Evolutionary conservation across 306 rosid species (phyloP).

Genomic region (Sicyos edulis): DNA sequence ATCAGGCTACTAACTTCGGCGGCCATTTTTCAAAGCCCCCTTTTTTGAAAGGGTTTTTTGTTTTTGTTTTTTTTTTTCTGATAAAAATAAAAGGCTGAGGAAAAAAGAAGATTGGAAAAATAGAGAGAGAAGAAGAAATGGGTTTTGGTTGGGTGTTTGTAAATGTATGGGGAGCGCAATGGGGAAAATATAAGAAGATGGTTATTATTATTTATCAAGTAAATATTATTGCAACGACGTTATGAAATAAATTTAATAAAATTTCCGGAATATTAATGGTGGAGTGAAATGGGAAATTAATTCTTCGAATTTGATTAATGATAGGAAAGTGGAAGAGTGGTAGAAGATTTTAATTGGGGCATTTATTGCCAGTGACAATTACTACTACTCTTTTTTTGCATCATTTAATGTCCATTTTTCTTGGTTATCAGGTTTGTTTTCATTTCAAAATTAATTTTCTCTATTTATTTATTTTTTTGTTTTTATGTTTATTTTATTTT

Average conservation of each 20-base stretch:
- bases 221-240: too few species aligned
- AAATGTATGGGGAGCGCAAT: too few species aligned
- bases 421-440: not conserved
- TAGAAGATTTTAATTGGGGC: slow-evolving; percentile 4
- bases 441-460: too few species aligned
- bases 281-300: slow-evolving; percentile 8
- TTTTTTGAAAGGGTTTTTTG: too few species aligned
- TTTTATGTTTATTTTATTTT: too few species aligned
- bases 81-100: too few species aligned
- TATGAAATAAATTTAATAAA: not conserved
- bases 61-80: too few species aligned
- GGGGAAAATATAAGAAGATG: too few species aligned
- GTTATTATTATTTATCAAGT: too few species aligned
- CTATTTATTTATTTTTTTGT: not conserved
- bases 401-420: not conserved
- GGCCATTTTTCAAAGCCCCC: slow-evolving; percentile 45
- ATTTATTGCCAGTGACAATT: slow-evolving; percentile 13
- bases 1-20: slow-evolving; percentile 58
- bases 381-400: not conserved
- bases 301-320: slow-evolving; percentile 19
- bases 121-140: too few species aligned
- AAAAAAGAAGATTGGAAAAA: too few species aligned
- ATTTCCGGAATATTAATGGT: not conserved
- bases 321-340: slow-evolving; percentile 19
- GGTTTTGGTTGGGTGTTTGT: too few species aligned